These are phyloP conservation scores for Roridomyces roridus DNA, from an alignment of 768 basidiomycete species.

Conservation along the genomic window DNA sequence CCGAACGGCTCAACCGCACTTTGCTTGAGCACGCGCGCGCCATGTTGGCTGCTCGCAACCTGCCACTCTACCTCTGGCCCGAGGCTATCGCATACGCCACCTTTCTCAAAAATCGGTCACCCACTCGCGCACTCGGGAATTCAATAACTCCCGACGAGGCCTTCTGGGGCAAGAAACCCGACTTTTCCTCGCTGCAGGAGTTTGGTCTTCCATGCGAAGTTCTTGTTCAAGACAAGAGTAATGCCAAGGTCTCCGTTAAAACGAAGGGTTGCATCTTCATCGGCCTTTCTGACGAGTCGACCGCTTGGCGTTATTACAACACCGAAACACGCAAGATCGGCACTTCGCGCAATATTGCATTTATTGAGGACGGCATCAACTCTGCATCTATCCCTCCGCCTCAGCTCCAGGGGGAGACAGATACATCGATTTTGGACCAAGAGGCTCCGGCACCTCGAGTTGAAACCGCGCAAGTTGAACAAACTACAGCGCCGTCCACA, in stretches of 20 bases:
- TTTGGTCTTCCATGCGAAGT: constrained; percentile 31
- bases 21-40: constrained; percentile 23
- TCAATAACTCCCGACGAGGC: constrained; percentile 24
- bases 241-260: not conserved
- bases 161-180: constrained; percentile 23
- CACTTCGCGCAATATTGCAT: not conserved
- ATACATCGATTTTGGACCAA: not conserved
- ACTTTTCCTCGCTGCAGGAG: constrained; percentile 29
- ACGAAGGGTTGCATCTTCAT: not conserved
- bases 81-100: constrained; percentile 28
- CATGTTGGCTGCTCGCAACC: constrained; percentile 27
- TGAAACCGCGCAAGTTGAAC: too few relatives aligned
- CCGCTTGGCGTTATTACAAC: not conserved
- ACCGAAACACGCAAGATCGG: not conserved
- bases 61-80: constrained; percentile 31
- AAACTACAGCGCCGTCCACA: not conserved
- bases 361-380: not conserved
- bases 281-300: not conserved
- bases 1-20: constrained; percentile 35
- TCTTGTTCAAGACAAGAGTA: not conserved
- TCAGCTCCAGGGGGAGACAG: not conserved
- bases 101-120: constrained; percentile 27
- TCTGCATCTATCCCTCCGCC: not conserved
- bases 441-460: not conserved
- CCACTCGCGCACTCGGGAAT: constrained; percentile 7